Evolutionary conservation across 768 basidiomycete species (phyloP).

Genomic region (Astraeus odoratus): DNA sequence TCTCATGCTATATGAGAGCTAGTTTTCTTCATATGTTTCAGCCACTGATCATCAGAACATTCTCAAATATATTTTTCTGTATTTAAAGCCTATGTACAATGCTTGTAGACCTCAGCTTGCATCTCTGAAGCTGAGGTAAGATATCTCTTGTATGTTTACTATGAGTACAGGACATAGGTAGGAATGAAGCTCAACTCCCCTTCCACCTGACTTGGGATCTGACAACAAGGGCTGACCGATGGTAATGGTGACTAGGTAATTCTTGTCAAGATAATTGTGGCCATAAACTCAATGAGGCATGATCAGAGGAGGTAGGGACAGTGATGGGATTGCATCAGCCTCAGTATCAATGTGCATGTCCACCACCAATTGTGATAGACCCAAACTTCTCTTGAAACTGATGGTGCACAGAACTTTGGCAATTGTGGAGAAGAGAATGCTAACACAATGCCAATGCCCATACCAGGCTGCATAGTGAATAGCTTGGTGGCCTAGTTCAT

Average conservation of each 20-base stretch:
- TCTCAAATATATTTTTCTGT: too few species aligned
- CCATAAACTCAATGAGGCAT: slow-evolving; percentile 98
- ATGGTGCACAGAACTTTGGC: slow-evolving; percentile 13
- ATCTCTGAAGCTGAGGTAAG: too few species aligned
- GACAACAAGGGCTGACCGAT: slow-evolving; percentile 52
- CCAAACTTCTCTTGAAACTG: slow-evolving; percentile 14
- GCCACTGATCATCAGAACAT: too few species aligned
- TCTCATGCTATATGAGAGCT: too few species aligned
- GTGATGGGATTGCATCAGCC: slow-evolving; percentile 85
- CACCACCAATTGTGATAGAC: slow-evolving; percentile 20
- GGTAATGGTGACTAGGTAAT: slow-evolving; percentile 77
- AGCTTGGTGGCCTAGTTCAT: slow-evolving; percentile 81
- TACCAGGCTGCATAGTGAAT: slow-evolving; percentile 97
- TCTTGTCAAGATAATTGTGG: slow-evolving; percentile 89
- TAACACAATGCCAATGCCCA: slow-evolving; percentile 69
- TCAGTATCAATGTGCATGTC: slow-evolving; percentile 50
- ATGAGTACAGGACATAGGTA: too few species aligned
- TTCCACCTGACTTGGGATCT: slow-evolving; percentile 31
- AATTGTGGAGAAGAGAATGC: slow-evolving; percentile 44
- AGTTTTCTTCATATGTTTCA: too few species aligned
- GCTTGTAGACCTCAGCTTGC: too few species aligned
- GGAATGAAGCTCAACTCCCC: slow-evolving; percentile 61
- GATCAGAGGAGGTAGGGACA: slow-evolving; percentile 96
- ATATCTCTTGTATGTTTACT: too few species aligned
- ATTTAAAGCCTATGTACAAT: too few species aligned